Evolutionary conservation across 2,329 filamentous ascomycete genomes (phyloP).

Genomic region (Xylariaceae sp.): DNA sequence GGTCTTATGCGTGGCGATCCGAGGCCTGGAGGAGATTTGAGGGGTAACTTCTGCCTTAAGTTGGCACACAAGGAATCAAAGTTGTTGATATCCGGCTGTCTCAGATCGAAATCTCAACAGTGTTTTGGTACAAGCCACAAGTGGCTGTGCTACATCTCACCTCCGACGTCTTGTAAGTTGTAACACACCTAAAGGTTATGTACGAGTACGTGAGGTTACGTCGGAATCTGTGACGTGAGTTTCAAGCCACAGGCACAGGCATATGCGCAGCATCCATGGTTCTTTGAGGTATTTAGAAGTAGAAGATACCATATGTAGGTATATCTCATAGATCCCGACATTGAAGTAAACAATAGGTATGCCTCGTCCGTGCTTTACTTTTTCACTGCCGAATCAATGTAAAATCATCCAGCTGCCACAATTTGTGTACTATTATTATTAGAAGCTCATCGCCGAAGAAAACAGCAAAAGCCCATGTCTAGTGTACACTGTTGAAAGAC

Average conservation of each 20-base stretch:
- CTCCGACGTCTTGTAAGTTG: too few species aligned
- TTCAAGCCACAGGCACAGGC: too few species aligned
- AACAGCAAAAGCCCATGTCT: conserved; percentile 5
- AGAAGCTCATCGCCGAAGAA: conserved; percentile 12
- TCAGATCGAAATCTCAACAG: background rate
- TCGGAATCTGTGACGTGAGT: too few species aligned
- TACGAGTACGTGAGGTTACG: too few species aligned
- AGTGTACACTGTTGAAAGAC: conserved; percentile 3
- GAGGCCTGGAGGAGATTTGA: background rate
- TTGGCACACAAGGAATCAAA: background rate
- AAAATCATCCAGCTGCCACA: background rate
- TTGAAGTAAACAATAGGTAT: too few species aligned
- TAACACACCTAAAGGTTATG: too few species aligned
- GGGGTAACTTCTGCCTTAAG: background rate
- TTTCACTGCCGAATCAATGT: background rate
- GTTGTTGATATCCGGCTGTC: background rate
- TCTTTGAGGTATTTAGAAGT: too few species aligned
- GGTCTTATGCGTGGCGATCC: background rate
- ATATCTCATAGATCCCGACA: too few species aligned
- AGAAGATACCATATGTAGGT: too few species aligned
- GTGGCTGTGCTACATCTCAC: background rate
- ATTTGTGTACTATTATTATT: conserved; percentile 8
- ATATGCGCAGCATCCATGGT: too few species aligned
- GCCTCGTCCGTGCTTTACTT: background rate
- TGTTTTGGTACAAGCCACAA: background rate